Conservation (phyloP, 2,329 filamentous ascomycete species). For the Alternaria rosae region DNA sequence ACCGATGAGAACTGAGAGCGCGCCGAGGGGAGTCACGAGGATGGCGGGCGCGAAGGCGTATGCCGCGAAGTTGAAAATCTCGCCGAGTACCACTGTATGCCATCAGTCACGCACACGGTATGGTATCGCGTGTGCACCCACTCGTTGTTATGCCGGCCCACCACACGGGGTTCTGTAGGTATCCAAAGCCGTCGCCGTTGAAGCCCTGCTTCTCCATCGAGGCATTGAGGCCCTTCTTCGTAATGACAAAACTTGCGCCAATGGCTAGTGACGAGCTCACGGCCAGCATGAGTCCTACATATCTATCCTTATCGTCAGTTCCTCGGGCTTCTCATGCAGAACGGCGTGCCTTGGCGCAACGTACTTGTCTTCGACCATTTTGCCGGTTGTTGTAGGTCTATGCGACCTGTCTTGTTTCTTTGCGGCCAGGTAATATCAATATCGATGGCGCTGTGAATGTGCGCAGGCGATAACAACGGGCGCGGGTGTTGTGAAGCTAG, state of each 20-base stretch:
- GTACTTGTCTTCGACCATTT: conserved; percentile 53
- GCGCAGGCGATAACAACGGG: not conserved
- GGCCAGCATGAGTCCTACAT: conserved; percentile 51
- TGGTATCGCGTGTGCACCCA: conserved; percentile 56
- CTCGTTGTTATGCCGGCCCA: conserved; percentile 92
- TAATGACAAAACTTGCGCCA: conserved; percentile 95
- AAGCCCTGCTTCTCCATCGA: conserved; percentile 92
- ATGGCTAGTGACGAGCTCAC: conserved; percentile 52
- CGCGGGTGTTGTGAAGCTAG: conserved; percentile 6
- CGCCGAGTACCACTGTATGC: conserved; percentile 80
- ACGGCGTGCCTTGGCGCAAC: conserved; percentile 22
- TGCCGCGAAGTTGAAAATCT: conserved; percentile 96
- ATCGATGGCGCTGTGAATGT: conserved; percentile 1
- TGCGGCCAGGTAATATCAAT: conserved; percentile 6
- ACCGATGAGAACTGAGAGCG: conserved; percentile 92
- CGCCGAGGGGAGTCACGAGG: conserved; percentile 92
- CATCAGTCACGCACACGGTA: conserved; percentile 20
- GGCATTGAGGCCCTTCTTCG: conserved; percentile 96
- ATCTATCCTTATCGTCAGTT: conserved; percentile 46
- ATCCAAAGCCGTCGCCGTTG: conserved; percentile 94
- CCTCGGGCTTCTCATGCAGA: not conserved
- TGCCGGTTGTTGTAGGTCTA: conserved; percentile 24
- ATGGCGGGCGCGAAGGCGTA: conserved; percentile 99
- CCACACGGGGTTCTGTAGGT: conserved; percentile 94
- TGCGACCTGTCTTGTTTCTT: conserved; percentile 9